phyloP scores from a whole-genome alignment of 2,329 filamentous ascomycete genomes.

The Alternaria sp. region DNA sequence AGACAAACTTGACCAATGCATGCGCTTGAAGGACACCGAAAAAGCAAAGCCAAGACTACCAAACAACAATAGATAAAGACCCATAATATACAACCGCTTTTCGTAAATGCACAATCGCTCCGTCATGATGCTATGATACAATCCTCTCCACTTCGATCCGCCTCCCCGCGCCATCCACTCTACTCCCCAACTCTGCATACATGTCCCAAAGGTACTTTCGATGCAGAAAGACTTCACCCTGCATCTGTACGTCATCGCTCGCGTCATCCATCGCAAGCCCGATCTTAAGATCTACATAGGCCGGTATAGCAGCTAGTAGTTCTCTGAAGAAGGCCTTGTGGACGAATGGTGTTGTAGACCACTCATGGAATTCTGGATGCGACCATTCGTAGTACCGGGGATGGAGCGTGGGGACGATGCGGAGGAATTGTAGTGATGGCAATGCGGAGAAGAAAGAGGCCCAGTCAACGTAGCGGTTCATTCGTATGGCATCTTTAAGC shows the following conservation, averaged over 20 bases:
- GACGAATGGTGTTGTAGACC: constrained; percentile 31
- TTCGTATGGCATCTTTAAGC: constrained; percentile 39
- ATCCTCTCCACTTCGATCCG: background rate
- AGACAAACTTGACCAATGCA: background rate
- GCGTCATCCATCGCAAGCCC: constrained; percentile 16
- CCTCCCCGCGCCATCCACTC: background rate
- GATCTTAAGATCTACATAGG: constrained; percentile 24
- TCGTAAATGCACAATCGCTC: background rate
- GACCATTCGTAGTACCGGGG: constrained; percentile 41
- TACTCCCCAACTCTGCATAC: constrained; percentile 26
- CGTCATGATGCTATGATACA: background rate
- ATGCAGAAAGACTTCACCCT: constrained; percentile 17
- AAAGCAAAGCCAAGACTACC: background rate
- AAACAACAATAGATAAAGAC: background rate
- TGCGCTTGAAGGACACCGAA: background rate
- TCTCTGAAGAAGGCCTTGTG: constrained; percentile 41
- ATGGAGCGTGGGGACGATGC: constrained; percentile 37
- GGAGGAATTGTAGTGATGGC: constrained; percentile 26
- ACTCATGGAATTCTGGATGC: constrained; percentile 27
- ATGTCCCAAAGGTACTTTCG: constrained; percentile 25
- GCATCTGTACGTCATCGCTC: constrained; percentile 19
- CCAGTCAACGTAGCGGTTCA: constrained; percentile 44
- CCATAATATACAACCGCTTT: background rate
- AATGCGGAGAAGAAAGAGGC: constrained; percentile 31
- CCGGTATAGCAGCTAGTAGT: constrained; percentile 28